Evolutionary conservation across 129 eudicot genomes (phyloP).

Genomic region (Helichrysum umbraculigerum): DNA sequence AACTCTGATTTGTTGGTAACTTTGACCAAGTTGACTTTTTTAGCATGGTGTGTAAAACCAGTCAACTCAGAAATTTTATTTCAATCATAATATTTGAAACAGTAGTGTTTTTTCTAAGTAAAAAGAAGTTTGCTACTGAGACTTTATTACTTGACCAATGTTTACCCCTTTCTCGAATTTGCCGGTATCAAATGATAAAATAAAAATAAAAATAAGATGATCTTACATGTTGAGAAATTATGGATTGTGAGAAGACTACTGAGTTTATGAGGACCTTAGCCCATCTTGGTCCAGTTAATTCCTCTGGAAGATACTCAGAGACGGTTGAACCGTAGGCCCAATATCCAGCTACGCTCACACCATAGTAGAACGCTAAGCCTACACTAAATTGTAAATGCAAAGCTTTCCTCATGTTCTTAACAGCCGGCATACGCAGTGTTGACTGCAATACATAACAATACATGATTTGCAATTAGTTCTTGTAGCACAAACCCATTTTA

Average conservation of each 20-base stretch:
- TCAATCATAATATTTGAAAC: too few relatives aligned
- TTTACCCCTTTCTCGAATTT: not conserved
- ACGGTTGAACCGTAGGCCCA: constrained; percentile 63
- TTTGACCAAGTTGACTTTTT: too few relatives aligned
- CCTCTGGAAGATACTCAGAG: constrained; percentile 57
- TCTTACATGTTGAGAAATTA: constrained; percentile 70
- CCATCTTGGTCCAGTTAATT: constrained; percentile 59
- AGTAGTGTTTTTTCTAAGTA: too few relatives aligned
- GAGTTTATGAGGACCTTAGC: constrained; percentile 51
- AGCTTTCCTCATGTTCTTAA: constrained; percentile 68
- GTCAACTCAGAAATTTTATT: too few relatives aligned
- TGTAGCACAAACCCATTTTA: not conserved
- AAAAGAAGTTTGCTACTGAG: not conserved
- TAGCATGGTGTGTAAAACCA: too few relatives aligned
- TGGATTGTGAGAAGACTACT: constrained; percentile 50
- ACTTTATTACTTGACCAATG: not conserved
- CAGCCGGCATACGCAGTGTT: constrained; percentile 53
- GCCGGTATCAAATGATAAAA: not conserved
- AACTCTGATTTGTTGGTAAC: too few relatives aligned
- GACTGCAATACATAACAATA: constrained; percentile 39
- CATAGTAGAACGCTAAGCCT: constrained; percentile 47
- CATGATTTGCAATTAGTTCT: not conserved
- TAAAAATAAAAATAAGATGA: not conserved
- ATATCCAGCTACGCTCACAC: constrained; percentile 59
- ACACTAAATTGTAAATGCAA: constrained; percentile 46